phyloP scores from a whole-genome alignment of 768 basidiomycete species.

The Coprinellus micaceus region DNA sequence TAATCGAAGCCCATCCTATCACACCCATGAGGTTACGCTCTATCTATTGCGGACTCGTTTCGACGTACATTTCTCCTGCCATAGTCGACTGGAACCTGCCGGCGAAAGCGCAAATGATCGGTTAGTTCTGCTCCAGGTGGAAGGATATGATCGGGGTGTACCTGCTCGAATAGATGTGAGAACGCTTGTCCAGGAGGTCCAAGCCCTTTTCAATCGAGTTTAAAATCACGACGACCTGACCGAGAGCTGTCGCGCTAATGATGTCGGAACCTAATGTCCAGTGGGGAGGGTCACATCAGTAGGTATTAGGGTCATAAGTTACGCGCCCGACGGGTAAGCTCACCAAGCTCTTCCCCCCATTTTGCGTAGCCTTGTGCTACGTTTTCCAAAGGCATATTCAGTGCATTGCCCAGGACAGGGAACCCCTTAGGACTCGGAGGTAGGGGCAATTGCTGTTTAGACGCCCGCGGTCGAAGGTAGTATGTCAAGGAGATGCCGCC shows the following conservation, averaged over 20 bases:
- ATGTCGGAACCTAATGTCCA: constrained; percentile 10
- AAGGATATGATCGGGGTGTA: too few relatives aligned
- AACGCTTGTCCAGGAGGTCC: constrained; percentile 11
- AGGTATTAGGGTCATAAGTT: not conserved
- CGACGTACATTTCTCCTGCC: constrained; percentile 15
- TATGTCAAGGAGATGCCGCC: not conserved
- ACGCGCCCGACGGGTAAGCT: not conserved
- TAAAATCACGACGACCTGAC: constrained; percentile 10
- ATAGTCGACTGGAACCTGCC: not conserved
- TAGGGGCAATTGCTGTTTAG: not conserved
- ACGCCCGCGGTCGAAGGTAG: not conserved
- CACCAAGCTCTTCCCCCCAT: not conserved
- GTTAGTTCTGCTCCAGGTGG: too few relatives aligned
- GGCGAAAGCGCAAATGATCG: too few relatives aligned
- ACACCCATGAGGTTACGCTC: too few relatives aligned
- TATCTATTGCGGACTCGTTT: too few relatives aligned
- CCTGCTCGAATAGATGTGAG: constrained; percentile 12
- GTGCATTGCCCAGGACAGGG: constrained; percentile 5
- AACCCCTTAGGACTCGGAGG: constrained; percentile 7
- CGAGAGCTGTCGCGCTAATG: constrained; percentile 11
- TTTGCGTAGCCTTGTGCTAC: not conserved
- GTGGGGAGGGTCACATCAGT: too few relatives aligned
- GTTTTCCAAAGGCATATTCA: not conserved
- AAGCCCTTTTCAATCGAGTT: constrained; percentile 1
- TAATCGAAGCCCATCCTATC: constrained; percentile 43